phyloP scores from a whole-genome alignment of 768 basidiomycete genomes.

The Naganishia randhawae region DNA sequence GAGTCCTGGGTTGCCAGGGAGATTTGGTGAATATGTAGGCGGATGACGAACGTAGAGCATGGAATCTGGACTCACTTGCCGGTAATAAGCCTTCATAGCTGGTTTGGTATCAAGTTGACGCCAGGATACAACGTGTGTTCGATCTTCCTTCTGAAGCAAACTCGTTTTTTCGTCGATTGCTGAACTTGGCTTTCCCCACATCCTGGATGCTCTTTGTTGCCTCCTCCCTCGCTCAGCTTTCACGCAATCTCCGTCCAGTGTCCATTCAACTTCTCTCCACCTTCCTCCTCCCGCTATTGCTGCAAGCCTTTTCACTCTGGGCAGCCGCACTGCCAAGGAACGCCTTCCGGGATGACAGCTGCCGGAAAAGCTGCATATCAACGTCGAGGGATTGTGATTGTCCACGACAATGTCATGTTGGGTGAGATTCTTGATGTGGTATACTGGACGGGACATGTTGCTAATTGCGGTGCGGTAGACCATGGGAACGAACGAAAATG shows the following conservation, averaged over 20 bases:
- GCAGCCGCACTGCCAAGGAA: background rate
- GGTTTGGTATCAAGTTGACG: background rate
- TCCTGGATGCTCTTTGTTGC: background rate
- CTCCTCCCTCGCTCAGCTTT: background rate
- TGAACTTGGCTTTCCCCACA: background rate
- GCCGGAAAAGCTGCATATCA: background rate
- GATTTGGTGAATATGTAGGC: background rate
- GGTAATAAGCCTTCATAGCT: background rate
- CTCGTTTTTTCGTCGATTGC: background rate
- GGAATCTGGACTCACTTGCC: background rate
- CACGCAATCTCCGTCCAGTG: background rate
- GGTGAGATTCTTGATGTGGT: background rate
- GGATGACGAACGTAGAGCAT: background rate
- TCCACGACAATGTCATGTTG: background rate
- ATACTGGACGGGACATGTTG: background rate
- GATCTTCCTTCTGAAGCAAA: background rate
- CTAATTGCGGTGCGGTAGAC: no score
- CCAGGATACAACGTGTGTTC: background rate
- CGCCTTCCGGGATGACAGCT: background rate
- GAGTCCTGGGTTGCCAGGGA: background rate
- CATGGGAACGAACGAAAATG: no score
- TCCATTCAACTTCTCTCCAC: background rate
- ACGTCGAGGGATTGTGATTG: background rate
- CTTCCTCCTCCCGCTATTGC: background rate
- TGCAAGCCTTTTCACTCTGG: background rate